These are phyloP conservation scores for Fusarium cyanostomum DNA, from an alignment of 2,329 filamentous ascomycete genomes.

Conservation along the genomic window DNA sequence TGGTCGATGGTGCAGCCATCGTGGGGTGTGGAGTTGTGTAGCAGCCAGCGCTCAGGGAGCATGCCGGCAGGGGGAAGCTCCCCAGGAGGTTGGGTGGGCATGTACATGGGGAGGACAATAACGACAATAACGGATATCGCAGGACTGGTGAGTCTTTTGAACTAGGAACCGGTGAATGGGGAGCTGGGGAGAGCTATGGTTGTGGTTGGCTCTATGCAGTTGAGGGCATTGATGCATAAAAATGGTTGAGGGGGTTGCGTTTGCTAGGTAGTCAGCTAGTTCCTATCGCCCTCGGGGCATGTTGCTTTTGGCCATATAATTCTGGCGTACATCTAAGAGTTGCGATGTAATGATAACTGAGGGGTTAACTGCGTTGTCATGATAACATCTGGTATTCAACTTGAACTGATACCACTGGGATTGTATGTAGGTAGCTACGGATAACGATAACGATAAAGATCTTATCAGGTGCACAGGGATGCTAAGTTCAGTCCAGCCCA, in stretches of 20 bases:
- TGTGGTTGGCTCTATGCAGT: constrained; percentile 13
- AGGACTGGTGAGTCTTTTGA: constrained; percentile 20
- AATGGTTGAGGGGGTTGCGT: constrained; percentile 3
- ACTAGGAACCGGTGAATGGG: constrained; percentile 1
- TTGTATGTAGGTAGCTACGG: no score
- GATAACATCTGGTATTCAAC: constrained; percentile 10
- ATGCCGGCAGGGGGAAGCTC: constrained; percentile 17
- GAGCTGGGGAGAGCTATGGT: constrained; percentile 11
- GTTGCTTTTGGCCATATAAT: constrained; percentile 16
- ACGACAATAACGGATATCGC: constrained; percentile 8
- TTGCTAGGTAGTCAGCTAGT: constrained; percentile 1
- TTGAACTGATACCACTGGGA: neutral
- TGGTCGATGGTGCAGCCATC: constrained; percentile 19
- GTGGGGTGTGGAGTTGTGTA: constrained; percentile 31
- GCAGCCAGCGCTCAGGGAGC: constrained; percentile 4
- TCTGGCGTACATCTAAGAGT: constrained; percentile 11
- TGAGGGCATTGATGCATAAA: constrained; percentile 17
- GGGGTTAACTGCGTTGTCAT: constrained; percentile 1
- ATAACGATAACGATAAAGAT: neutral
- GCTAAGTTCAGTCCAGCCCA: constrained; percentile 8
- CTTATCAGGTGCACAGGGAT: constrained; percentile 18
- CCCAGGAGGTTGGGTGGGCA: constrained; percentile 7
- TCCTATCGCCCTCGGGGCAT: neutral
- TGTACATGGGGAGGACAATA: constrained; percentile 14
- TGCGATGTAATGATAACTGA: constrained; percentile 18